Conservation (phyloP, 164 flowering plant species). For the Hamamelis virginiana region DNA sequence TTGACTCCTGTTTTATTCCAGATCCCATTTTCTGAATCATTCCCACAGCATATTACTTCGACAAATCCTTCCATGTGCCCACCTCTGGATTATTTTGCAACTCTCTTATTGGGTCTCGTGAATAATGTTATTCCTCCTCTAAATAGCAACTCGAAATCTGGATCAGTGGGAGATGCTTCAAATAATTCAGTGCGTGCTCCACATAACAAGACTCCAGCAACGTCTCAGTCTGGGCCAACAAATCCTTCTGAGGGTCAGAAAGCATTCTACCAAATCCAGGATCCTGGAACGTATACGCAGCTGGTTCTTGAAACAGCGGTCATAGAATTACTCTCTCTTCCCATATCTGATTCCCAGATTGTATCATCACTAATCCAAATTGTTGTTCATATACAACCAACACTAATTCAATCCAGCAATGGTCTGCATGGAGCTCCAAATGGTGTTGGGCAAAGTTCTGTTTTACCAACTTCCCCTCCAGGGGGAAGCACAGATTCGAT, state of each 20-base stretch:
- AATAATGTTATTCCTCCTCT: conserved; percentile 88
- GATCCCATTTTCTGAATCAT: conserved; percentile 96
- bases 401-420: conserved; percentile 82
- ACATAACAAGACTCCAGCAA: conserved; percentile 50
- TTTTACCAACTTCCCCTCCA: conserved; percentile 90
- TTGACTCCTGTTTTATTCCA: conserved; percentile 31
- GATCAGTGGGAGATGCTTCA: conserved; percentile 51
- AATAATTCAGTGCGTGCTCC: conserved; percentile 44
- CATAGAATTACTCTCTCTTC: conserved; percentile 92
- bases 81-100: conserved; percentile 88
- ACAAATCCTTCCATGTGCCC: conserved; percentile 76
- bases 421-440: conserved; percentile 63
- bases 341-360: conserved; percentile 78
- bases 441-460: conserved; percentile 63
- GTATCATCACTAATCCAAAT: conserved; percentile 86
- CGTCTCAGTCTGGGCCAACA: conserved; percentile 55
- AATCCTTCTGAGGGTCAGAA: conserved; percentile 68
- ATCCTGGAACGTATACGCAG: conserved; percentile 96
- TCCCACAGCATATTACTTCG: conserved; percentile 74
- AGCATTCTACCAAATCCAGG: conserved; percentile 90
- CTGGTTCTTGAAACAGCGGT: conserved; percentile 93
- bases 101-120: conserved; percentile 75
- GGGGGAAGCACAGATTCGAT: conserved; percentile 95
- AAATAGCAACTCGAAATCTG: conserved; percentile 58
- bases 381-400: conserved; percentile 86